Percentiles rank a stretch among this genome's conserved stretches.
Evolutionary conservation across 1,284 basidiomycete species (phyloP).

Genomic region (Apiotrichum porosum): DNA sequence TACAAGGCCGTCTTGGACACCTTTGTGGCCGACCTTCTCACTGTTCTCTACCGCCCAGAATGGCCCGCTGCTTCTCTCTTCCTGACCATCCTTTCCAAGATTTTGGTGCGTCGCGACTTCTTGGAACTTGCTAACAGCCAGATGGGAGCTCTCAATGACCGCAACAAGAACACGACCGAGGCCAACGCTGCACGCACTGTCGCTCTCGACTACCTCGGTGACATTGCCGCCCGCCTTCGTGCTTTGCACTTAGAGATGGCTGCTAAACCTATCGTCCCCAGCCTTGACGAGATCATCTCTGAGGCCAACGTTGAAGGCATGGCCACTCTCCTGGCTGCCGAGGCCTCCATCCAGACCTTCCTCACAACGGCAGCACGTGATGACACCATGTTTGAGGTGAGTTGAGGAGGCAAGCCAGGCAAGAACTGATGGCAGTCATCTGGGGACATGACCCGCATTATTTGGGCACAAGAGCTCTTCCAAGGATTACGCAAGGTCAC

Average conservation of each 20-base stretch:
- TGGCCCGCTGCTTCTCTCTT: slow-evolving; percentile 90
- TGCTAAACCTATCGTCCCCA: slow-evolving; percentile 36
- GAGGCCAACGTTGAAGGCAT: slow-evolving; percentile 56
- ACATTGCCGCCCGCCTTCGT: slow-evolving; percentile 78
- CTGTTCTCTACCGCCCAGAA: slow-evolving; percentile 86
- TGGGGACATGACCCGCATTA: slow-evolving; percentile 28
- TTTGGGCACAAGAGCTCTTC: slow-evolving; percentile 40
- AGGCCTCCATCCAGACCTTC: slow-evolving; percentile 52
- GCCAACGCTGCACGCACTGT: slow-evolving; percentile 76
- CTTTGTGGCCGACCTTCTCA: slow-evolving; percentile 79
- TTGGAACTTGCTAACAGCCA: slow-evolving; percentile 42
- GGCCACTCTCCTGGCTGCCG: slow-evolving; percentile 53
- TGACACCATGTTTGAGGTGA: slow-evolving; percentile 34
- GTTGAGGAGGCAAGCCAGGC: not conserved
- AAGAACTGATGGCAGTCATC: slow-evolving; percentile 22
- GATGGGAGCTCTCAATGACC: slow-evolving; percentile 74
- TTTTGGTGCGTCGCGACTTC: slow-evolving; percentile 60
- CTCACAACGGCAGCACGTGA: slow-evolving; percentile 27
- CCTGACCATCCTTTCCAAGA: slow-evolving; percentile 68
- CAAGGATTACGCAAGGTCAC: slow-evolving; percentile 20
- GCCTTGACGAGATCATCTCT: slow-evolving; percentile 67
- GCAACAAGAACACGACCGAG: slow-evolving; percentile 67
- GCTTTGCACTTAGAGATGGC: slow-evolving; percentile 44
- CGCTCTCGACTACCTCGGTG: slow-evolving; percentile 85
- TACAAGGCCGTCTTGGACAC: slow-evolving; percentile 87